Evolutionary conservation across 768 basidiomycete genomes (phyloP), one percentile per base, ranked within the genome.

Genomic region (Panaeolus cyanescens): DNA sequence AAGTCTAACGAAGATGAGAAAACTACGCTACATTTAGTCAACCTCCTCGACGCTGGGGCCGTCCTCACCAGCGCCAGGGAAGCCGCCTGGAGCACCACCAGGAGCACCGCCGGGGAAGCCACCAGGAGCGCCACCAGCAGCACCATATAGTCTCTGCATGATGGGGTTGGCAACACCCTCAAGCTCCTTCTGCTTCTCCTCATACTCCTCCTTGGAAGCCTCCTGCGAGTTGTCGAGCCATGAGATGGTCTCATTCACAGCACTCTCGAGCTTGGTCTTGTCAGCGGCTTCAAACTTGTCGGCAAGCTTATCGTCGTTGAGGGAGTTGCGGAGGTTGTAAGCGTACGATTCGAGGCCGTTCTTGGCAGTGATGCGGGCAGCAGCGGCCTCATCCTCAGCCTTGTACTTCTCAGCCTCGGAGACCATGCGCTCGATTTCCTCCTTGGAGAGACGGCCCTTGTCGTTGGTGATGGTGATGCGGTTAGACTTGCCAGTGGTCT

Each of bases 381-480:
- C 88, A 37, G 92, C 93, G 28, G 85, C 92, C 70, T 93, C 93
- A 68, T 94, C 92, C 85, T 94, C 93, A 64, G 87, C 89, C 79
- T 90, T 94, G 84, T 95, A 96, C 73, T 88, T 88, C 86, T 96
- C 95, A 58, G 96, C 96, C 73, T 97, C 96, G 62, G 76, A 73
- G 42, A 98, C 93, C 96, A 99, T 99, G 74, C 95, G 92, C 76
- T 99, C 96, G 64, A 98, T 98, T 73, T 98, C 96, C 77, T 98
- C 96, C 81, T 96, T 93, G 65, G 92, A 95, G 67, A 99, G 79
- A 76, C 96, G 94, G 42, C 95, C 95, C 82, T 98, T 96, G 83
- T 97, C 95, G 75, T 95, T 95, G 69, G 91, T 95, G 78, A 95
- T 95, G 62, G 93, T 95, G 73, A 94, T 94, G 64, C 92, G 90